Evolutionary conservation across 495 filamentous ascomycete genomes (phyloP), one percentile per base, ranked within the genome.

Genomic region (Platismatia glauca): DNA sequence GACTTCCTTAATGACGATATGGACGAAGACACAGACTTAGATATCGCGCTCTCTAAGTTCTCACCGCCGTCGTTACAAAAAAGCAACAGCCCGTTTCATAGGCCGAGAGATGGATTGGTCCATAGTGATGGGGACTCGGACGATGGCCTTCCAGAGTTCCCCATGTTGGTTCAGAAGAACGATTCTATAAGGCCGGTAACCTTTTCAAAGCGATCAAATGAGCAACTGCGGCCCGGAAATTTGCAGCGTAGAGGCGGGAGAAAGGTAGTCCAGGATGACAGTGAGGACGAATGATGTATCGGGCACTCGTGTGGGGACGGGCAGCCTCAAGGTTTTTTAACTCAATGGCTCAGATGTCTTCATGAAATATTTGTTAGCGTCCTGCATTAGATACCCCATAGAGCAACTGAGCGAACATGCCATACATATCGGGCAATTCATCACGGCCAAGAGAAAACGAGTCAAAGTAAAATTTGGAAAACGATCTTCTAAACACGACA

Each of bases 261-360:
- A 37, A 63, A 60, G 18, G 62, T 74, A 11, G 50, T 73, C 38
- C 64, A 70, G 61, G 69, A 77, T 61, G 74, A 75, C 24, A 71
- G 72, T 66, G 73, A 76, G 63, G 69, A 71, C 11, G 57, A 65
- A 57, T 73, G 57, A 71, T 53, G 50, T 48, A 39, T 48, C 13
- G 6, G 37, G 13, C 29, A 52, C 18, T 50, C 31, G 38, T 60
- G 27, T 22, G 43, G 50, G 9, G 24, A 43, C 34, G 12, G 34
- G 22, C 43, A 35, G 48, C 34, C 29, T 39, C n/a, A 31, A 31
- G 27, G 37, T 34, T 39, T 48, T 48, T 27, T 37, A 38, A 8
- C 24, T 37, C 44, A n/a, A 44, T 35, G 38, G 37, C 50, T 60
- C 22, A 50, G 20, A 41, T 44, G 37, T 39, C 29, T 60, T 33